Base-by-base conservation (phyloP, 352 stramenopile genomes). In the Thraustotheca clavata region DNA sequence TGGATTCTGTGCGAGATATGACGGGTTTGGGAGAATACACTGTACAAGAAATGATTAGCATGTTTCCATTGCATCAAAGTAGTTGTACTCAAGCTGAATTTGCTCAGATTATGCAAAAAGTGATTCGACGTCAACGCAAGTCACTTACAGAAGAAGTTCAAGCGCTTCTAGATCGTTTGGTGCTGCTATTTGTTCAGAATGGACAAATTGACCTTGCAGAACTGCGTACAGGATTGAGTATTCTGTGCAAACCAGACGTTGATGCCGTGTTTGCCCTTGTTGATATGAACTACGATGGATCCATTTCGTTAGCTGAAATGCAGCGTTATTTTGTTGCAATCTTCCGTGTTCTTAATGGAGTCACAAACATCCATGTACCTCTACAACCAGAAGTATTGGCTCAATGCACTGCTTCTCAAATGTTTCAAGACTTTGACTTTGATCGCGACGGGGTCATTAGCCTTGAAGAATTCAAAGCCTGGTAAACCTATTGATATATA, bases 341-440 rank as follows among this genome's bases (percentile, higher is more conserved):
- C 0, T 95, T 95, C 62, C 90, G 91, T 49, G 82, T 95, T 18
- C 72, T 96, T 9, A 40, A 65, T 35, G 57, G 57, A 18, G 57
- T 65, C 35, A 65, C 61, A 11, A 62, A 61, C 22, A 40, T 48
- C 38, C 41, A 61, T 18, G 61, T 68, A 36, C 66, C 70, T 11
- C 79, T 91, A 35, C 73, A 87, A 32, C 67, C 86, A 1, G 70
- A 76, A 52, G 39, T 60, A 27, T 70, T 95, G 22, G 87, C 87
- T 14, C 59, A 71, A 38, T 88, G 79, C 61, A 96, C 87, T 40
- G 87, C 83, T 3, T 54, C 73, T 27, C 73, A 95, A 54, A 86
- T 87, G 16, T 97, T 97, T 59, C 49, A 75, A 0, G 83, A 96
- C n/a, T 87, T 79, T 12, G 90, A 97, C 69, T 49, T 89, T 16